Conservation (phyloP, 345 rosid species). For the Salix viminalis region DNA sequence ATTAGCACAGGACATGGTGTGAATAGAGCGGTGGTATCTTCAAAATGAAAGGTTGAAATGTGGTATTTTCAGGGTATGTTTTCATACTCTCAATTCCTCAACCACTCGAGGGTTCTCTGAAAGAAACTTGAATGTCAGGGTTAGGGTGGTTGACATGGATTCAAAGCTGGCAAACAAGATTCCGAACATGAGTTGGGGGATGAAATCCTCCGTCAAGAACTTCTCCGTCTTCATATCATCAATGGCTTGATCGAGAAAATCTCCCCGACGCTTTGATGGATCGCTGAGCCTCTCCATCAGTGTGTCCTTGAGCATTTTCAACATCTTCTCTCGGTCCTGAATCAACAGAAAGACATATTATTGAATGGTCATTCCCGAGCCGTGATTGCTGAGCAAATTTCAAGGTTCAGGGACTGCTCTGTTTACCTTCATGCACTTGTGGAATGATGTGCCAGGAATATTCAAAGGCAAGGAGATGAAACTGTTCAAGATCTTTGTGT, state of each 20-base stretch:
- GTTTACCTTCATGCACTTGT: slow-evolving; percentile 37
- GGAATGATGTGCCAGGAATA: slow-evolving; percentile 32
- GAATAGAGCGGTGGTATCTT: background rate
- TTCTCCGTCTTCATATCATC: slow-evolving; percentile 20
- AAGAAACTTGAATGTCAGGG: slow-evolving; percentile 25
- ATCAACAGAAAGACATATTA: background rate
- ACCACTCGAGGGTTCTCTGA: slow-evolving; percentile 30
- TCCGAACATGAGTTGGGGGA: slow-evolving; percentile 21
- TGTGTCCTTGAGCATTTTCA: background rate
- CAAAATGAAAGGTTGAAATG: background rate
- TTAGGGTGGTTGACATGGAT: slow-evolving; percentile 2
- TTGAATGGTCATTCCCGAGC: background rate
- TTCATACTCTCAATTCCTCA: slow-evolving; percentile 28
- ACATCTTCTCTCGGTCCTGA: slow-evolving; percentile 16
- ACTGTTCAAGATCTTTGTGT: background rate
- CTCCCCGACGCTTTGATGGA: slow-evolving; percentile 10
- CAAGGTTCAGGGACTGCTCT: background rate
- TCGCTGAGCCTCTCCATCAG: slow-evolving; percentile 17
- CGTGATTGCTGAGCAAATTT: background rate
- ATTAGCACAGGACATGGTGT: background rate
- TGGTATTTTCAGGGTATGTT: background rate
- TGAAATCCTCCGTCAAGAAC: slow-evolving; percentile 26
- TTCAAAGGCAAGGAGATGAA: slow-evolving; percentile 34
- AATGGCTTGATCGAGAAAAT: slow-evolving; percentile 23
- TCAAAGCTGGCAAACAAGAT: slow-evolving; percentile 20